These are phyloP conservation scores for Oryza brachyantha DNA, from an alignment of 176 grass and related monocot genomes.

Conservation along the genomic window DNA sequence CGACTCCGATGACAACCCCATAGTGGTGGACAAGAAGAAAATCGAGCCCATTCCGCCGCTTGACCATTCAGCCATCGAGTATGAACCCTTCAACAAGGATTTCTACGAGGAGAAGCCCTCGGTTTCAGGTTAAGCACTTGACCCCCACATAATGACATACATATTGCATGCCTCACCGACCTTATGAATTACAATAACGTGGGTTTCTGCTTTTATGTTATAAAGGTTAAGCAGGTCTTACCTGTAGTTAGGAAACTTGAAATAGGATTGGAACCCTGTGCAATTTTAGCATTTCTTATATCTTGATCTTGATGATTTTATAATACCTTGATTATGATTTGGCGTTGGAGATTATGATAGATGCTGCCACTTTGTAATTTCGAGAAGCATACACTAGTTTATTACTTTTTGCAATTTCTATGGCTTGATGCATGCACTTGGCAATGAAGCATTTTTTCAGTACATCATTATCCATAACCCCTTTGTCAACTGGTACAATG, in stretches of 20 bases:
- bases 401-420: neutral
- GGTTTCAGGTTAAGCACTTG: slow-evolving; percentile 62
- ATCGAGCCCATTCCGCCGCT: slow-evolving; percentile 85
- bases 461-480: neutral
- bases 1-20: slow-evolving; percentile 88
- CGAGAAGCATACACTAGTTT: neutral
- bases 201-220: neutral
- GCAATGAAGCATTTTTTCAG: neutral
- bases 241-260: neutral
- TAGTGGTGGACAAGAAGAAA: slow-evolving; percentile 92
- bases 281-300: no score
- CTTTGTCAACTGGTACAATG: neutral
- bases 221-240: neutral
- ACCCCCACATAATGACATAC: neutral
- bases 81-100: slow-evolving; percentile 79
- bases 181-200: neutral
- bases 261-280: no score
- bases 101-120: slow-evolving; percentile 94
- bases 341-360: neutral
- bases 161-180: neutral
- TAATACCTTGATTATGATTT: no score
- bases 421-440: neutral
- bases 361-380: neutral
- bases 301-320: no score
- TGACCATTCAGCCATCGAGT: slow-evolving; percentile 77